phyloP scores from a whole-genome alignment of 192 early-diverging fungal genomes.

The Entrophospora sp. region DNA sequence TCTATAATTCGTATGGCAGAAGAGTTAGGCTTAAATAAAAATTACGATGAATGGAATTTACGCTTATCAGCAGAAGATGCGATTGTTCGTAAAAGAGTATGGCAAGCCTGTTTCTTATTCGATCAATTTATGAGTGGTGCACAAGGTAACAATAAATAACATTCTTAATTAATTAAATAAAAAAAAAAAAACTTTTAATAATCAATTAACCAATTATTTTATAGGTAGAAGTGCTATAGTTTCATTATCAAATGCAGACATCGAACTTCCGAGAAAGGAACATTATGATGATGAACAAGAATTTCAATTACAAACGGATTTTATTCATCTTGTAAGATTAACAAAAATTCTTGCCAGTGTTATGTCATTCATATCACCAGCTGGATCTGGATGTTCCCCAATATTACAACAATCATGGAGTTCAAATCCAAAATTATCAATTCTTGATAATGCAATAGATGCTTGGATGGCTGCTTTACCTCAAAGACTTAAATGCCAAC shows the following conservation, averaged over 20 bases:
- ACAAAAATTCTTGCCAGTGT: conserved; percentile 2
- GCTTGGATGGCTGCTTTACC: conserved; percentile 31
- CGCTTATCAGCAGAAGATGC: background rate
- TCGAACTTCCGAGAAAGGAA: background rate
- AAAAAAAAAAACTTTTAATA: too few species aligned
- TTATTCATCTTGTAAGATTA: conserved; percentile 1
- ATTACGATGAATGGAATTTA: conserved; percentile 14
- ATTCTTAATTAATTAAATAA: background rate
- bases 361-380: background rate
- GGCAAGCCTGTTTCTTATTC: conserved; percentile 19
- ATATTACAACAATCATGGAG: conserved; percentile 25
- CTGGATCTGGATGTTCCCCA: conserved; percentile 28
- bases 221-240: background rate
- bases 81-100: background rate
- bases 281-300: background rate
- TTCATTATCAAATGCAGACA: conserved; percentile 25
- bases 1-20: conserved; percentile 60
- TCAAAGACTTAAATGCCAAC: conserved; percentile 25
- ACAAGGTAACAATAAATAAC: background rate
- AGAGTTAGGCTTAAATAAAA: conserved; percentile 63
- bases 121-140: conserved; percentile 25
- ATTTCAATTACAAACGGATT: background rate
- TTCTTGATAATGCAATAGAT: conserved; percentile 27
- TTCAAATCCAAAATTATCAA: conserved; percentile 29
- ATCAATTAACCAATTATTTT: background rate